Base-by-base conservation (phyloP, 352 stramenopile genomes). In the Globisporangium uncinulatum region DNA sequence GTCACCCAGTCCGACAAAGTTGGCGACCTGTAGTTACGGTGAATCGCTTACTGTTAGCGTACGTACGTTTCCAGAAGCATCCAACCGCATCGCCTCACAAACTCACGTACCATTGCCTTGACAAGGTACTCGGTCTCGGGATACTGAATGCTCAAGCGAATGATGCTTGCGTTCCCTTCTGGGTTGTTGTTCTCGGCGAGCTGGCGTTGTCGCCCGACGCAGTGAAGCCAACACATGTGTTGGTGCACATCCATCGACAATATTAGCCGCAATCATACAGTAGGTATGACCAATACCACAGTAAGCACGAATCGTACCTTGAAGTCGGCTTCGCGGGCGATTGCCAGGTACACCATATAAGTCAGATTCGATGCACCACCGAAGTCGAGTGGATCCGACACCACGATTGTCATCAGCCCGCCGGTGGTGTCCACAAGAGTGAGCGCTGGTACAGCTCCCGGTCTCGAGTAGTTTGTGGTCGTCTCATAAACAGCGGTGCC, bases 391-490 rank as follows among this genome's bases (percentile, higher is more conserved):
- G 79, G 72, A 0, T 64, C 21, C 0, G 20, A 21, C 1, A 89
- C 56, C 11, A 29, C 44, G 3, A 89, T 19, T 3, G 61, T 69
- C 6, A 89, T 51, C 34, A 84, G 54, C 4, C 79, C 79, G 3
- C 79, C 79, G 0, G 79, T 89, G 4, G 59, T 57, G 50, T 63
- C 59, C 1, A 70, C 3, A 3, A 83, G 54, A 4, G 31, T n/a
- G 24, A 82, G 65, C 0, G 49, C 49, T 36, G 50, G 44, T 0
- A 67, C 53, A 24, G 55, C 15, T 4, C 76, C 74, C n/a, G 76
- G 79, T 5, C 20, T 31, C 1, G 76, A 87, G 13, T 61, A 54
- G 36, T 74, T 77, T 1, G 59, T 84, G 3, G 79, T 89, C 4
- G 34, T 62, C 45, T 60, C 31, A 6, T 51, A 10, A 21, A 66